These are phyloP conservation scores for Pyricularia sp. DNA, from an alignment of 2,329 filamentous ascomycete species.

Conservation along the genomic window DNA sequence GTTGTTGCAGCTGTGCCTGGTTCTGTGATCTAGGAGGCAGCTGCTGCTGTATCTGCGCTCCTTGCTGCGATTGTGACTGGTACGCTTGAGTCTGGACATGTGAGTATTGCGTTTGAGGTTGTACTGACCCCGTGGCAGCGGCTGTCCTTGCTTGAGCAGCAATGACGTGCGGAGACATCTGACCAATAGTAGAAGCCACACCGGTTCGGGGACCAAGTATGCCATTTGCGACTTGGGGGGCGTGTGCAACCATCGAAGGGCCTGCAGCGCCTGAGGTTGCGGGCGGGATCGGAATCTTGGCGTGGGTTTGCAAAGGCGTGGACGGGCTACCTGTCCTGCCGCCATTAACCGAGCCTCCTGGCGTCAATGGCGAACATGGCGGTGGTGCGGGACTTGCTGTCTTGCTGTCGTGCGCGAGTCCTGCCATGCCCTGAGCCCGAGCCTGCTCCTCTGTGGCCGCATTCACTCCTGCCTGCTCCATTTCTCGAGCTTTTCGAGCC, in stretches of 20 bases:
- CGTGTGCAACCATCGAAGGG: neutral
- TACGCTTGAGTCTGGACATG: neutral
- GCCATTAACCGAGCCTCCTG: constrained; percentile 2
- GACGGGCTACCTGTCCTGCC: constrained; percentile 5
- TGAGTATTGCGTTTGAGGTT: neutral
- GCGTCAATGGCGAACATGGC: constrained; percentile 4
- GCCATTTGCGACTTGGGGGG: neutral
- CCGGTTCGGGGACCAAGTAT: neutral
- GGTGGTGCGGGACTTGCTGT: neutral
- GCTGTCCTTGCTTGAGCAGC: constrained; percentile 3
- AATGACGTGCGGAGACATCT: neutral
- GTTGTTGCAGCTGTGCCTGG: constrained; percentile 8
- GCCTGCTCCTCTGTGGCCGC: constrained; percentile 48
- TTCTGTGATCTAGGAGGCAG: constrained; percentile 3
- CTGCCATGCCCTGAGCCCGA: constrained; percentile 50
- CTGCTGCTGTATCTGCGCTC: constrained; percentile 8
- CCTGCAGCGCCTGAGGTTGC: neutral
- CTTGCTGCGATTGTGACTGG: constrained; percentile 7
- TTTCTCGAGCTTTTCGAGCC: constrained; percentile 56
- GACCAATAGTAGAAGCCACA: neutral
- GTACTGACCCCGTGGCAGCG: neutral
- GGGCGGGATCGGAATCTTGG: constrained; percentile 2
- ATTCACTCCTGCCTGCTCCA: constrained; percentile 46
- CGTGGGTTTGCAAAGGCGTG: constrained; percentile 1
- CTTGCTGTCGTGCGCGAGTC: constrained; percentile 37